These are phyloP conservation scores for Euphorbia schlechtendalii DNA, from an alignment of 441 rosid genomes.

Conservation along the genomic window DNA sequence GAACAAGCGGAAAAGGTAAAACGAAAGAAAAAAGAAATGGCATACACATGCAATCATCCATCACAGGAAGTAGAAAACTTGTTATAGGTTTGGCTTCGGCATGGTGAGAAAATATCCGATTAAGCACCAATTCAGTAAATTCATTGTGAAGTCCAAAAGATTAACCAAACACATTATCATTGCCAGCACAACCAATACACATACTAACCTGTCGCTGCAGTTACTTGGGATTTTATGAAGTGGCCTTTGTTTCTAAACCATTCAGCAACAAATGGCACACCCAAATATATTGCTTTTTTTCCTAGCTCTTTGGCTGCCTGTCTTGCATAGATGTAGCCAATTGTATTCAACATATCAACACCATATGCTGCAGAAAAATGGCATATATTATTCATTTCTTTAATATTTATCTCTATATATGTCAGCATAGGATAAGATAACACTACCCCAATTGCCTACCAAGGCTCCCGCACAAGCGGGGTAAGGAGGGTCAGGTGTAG, in stretches of 20 bases:
- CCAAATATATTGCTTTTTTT: conserved; percentile 68
- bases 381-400: conserved; percentile 6
- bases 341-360: conserved; percentile 85
- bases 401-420: neutral
- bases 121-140: neutral
- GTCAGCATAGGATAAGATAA: neutral
- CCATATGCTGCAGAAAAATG: conserved; percentile 69
- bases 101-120: neutral
- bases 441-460: too few species aligned
- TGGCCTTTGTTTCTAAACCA: conserved; percentile 99
- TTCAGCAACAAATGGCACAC: conserved; percentile 88
- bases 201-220: conserved; percentile 89
- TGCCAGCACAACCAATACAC: conserved; percentile 14
- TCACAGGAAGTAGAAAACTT: neutral
- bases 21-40: neutral
- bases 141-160: conserved; percentile 1
- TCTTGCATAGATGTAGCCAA: conserved; percentile 86
- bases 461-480: too few species aligned
- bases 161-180: conserved; percentile 5
- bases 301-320: conserved; percentile 97
- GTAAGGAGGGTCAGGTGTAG: neutral
- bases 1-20: neutral
- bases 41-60: neutral
- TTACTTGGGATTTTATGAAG: conserved; percentile 81
- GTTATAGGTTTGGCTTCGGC: neutral